Evolutionary conservation across 345 rosid genomes (phyloP).

Genomic region (Lumnitzera racemosa): DNA sequence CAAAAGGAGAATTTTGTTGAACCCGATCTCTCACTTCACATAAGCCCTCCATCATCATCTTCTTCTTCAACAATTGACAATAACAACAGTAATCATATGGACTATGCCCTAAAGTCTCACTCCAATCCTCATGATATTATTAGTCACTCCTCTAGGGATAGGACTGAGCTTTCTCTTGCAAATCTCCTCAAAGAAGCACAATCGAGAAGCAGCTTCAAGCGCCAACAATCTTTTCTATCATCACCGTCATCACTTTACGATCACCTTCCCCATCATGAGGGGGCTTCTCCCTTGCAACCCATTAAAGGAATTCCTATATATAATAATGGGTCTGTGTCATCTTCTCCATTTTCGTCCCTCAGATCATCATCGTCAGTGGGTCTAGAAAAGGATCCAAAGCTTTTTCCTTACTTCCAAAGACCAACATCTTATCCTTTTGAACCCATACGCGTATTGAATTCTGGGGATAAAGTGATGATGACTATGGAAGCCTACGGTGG

Average conservation of each 20-base stretch:
- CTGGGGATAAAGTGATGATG: conserved; percentile 1
- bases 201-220: background rate
- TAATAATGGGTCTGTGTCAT: background rate
- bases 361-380: no score
- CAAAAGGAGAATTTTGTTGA: background rate
- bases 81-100: conserved; percentile 5
- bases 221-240: background rate
- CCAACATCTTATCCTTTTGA: conserved; percentile 1
- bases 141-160: conserved; percentile 10
- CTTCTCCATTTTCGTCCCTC: no score
- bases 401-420: background rate
- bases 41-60: conserved; percentile 40
- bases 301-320: conserved; percentile 43
- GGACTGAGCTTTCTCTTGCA: conserved; percentile 36
- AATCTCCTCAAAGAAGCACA: conserved; percentile 6
- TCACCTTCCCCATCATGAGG: no score
- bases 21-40: conserved; percentile 57
- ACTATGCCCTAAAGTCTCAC: conserved; percentile 14
- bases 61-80: conserved; percentile 26
- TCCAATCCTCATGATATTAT: conserved; percentile 21
- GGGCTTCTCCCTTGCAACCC: conserved; percentile 11
- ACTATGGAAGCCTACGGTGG: background rate
- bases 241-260: no score
- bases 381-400: conserved; percentile 2
- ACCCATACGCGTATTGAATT: conserved; percentile 4